phyloP scores from a whole-genome alignment of 345 rosid species.

The Triadica sebifera region DNA sequence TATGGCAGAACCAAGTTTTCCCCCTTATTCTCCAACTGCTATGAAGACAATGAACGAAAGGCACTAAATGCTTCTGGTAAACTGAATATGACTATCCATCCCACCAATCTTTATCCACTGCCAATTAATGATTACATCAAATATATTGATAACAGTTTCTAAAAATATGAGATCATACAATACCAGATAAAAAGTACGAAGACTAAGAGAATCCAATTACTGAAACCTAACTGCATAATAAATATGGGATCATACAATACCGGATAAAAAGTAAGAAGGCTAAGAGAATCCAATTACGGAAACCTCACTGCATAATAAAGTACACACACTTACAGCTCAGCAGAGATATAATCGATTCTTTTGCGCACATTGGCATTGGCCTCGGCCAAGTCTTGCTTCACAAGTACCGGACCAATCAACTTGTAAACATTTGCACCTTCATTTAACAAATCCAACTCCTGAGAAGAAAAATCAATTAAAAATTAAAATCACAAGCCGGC shows the following conservation, averaged over 20 bases:
- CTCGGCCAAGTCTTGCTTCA: constrained; percentile 95
- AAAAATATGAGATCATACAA: not conserved
- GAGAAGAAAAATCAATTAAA: constrained; percentile 5
- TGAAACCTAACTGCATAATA: not conserved
- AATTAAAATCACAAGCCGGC: not conserved
- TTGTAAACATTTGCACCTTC: constrained; percentile 93
- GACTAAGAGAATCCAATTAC: not conserved
- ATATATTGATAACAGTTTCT: not conserved
- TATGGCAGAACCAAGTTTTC: no score
- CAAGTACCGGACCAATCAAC: constrained; percentile 93
- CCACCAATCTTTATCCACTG: not conserved
- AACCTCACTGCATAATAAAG: not conserved
- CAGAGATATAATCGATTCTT: constrained; percentile 89
- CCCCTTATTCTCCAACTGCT: no score
- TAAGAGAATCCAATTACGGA: not conserved
- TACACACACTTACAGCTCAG: constrained; percentile 62
- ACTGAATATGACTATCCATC: not conserved
- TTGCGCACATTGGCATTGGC: constrained; percentile 95
- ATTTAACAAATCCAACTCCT: constrained; percentile 84
- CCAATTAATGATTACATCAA: not conserved
- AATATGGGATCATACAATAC: not conserved
- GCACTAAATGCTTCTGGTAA: constrained; percentile 28
- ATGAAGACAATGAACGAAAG: no score
- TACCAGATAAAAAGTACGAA: not conserved
- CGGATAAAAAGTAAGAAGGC: not conserved